Conservation (phyloP, 495 filamentous ascomycete species). For the Parachaetomium inaequale region DNA sequence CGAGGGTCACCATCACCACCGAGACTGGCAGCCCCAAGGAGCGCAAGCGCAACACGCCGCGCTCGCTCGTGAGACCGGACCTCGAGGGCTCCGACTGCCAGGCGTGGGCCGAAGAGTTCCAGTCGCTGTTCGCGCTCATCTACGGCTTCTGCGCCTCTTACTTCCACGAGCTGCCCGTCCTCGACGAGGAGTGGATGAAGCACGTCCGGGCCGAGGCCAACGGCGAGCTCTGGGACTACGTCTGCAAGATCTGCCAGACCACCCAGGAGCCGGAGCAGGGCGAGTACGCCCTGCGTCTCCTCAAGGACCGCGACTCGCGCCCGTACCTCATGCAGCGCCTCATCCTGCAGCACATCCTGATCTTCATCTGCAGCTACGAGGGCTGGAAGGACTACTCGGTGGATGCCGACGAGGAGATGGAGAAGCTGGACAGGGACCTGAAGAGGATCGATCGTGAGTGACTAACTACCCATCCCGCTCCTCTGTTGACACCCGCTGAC, state of each 20-base stretch:
- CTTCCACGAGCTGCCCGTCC: conserved; percentile 2
- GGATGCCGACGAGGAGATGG: conserved; percentile 20
- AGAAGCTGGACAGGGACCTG: conserved; percentile 16
- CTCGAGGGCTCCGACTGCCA: neutral
- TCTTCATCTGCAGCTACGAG: conserved; percentile 25
- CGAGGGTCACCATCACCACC: neutral
- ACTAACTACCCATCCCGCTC: neutral
- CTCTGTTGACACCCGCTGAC: neutral
- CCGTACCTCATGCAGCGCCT: conserved; percentile 33
- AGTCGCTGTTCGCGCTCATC: conserved; percentile 22
- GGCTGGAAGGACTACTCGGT: conserved; percentile 27
- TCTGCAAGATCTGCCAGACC: conserved; percentile 24
- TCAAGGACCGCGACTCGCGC: conserved; percentile 26
- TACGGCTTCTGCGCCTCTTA: conserved; percentile 28
- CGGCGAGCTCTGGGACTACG: conserved; percentile 26
- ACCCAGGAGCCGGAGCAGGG: conserved; percentile 17
- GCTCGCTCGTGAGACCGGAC: neutral
- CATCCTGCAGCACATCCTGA: conserved; percentile 29
- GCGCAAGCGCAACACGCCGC: neutral
- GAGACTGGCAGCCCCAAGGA: conserved; percentile 13
- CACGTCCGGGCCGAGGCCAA: conserved; percentile 17
- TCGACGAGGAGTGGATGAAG: conserved; percentile 1
- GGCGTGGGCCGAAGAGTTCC: conserved; percentile 18
- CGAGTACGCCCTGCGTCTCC: conserved; percentile 23
- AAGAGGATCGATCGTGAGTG: conserved; percentile 14